phyloP scores from a whole-genome alignment of 768 basidiomycete genomes.

The Lactarius hatsudake region DNA sequence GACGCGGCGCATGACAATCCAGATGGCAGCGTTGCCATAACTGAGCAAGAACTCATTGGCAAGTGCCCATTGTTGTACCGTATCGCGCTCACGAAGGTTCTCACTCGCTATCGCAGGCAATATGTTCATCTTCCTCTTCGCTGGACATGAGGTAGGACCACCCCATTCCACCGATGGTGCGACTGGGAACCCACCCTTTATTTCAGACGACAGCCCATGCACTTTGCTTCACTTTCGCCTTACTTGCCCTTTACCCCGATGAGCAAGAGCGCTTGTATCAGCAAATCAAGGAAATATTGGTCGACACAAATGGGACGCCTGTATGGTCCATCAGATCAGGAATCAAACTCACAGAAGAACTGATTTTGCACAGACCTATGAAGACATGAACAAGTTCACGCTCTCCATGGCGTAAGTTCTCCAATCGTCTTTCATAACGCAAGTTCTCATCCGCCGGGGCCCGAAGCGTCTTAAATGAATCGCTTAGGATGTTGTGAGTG shows the following conservation, averaged over 20 bases:
- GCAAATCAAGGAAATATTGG: conserved; percentile 37
- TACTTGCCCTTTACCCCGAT: conserved; percentile 43
- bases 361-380: conserved; percentile 26
- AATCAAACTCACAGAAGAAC: background rate
- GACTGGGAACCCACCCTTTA: background rate
- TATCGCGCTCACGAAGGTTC: background rate
- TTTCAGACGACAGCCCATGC: conserved; percentile 40
- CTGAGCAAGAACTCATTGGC: conserved; percentile 30
- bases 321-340: background rate
- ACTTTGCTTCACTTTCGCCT: conserved; percentile 39
- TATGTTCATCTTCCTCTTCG: conserved; percentile 36
- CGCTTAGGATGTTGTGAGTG: conserved; percentile 41
- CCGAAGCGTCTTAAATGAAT: conserved; percentile 49
- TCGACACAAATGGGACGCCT: conserved; percentile 31
- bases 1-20: conserved; percentile 24
- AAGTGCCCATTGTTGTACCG: background rate
- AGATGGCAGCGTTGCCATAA: conserved; percentile 21
- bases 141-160: conserved; percentile 34
- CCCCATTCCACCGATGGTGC: background rate
- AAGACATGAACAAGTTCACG: conserved; percentile 28
- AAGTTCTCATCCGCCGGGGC: background rate
- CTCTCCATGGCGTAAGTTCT: conserved; percentile 25
- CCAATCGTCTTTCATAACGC: background rate
- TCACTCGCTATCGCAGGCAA: conserved; percentile 22
- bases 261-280: conserved; percentile 42